A percentile compares a stretch with the other conserved stretches of the same genome.
Evolutionary conservation across 768 basidiomycete species (phyloP).

Genomic region (Podaxis sp.): DNA sequence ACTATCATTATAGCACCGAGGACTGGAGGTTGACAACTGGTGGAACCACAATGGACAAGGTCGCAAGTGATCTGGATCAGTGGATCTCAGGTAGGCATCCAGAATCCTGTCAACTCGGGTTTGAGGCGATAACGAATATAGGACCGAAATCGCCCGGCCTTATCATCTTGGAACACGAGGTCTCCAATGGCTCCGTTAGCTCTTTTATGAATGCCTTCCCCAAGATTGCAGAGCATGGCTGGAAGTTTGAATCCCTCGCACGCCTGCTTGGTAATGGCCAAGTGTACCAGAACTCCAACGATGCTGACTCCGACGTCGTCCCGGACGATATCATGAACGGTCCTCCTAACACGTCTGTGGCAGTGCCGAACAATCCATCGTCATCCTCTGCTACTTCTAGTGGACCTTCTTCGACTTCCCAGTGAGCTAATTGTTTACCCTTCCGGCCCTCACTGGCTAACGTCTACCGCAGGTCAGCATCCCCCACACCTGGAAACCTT

Average conservation of each 20-base stretch:
- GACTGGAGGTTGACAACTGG: conserved; percentile 66
- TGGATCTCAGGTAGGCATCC: conserved; percentile 49
- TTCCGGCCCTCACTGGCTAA: neutral
- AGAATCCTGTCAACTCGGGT: neutral
- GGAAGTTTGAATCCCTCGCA: conserved; percentile 62
- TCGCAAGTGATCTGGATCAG: conserved; percentile 44
- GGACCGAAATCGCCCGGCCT: conserved; percentile 77
- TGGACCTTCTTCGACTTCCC: neutral
- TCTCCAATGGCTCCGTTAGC: conserved; percentile 50
- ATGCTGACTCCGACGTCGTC: conserved; percentile 25
- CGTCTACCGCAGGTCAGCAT: neutral
- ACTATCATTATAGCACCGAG: conserved; percentile 41
- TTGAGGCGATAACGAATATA: conserved; percentile 6
- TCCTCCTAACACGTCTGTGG: conserved; percentile 1
- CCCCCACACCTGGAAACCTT: conserved; percentile 8
- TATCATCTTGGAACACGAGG: conserved; percentile 83
- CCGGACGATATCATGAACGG: conserved; percentile 13
- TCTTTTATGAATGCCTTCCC: conserved; percentile 68
- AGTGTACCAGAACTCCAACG: conserved; percentile 44
- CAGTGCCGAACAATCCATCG: neutral
- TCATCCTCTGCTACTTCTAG: neutral
- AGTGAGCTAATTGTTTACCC: neutral
- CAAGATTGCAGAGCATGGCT: conserved; percentile 60
- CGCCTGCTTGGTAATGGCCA: conserved; percentile 32
- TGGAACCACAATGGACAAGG: conserved; percentile 38